Conservation (phyloP, 2,329 filamentous ascomycete genomes). For the Cercospora citrullina region DNA sequence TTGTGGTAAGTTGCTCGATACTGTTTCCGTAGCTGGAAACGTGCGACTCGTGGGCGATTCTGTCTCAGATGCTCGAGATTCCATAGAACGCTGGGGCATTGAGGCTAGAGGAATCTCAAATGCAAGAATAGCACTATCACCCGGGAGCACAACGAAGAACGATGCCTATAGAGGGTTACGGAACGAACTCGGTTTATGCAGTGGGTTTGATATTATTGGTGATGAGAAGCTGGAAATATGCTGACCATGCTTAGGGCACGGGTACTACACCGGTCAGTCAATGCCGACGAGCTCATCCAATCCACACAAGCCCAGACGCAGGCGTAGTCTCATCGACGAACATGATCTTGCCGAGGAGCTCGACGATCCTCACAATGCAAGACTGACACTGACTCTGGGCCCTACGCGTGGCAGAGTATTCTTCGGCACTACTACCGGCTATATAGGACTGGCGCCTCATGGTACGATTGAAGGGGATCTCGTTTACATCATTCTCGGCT, state of each 20-base stretch:
- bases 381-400: constrained; percentile 33
- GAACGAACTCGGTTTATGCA: constrained; percentile 20
- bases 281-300: neutral
- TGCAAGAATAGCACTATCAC: constrained; percentile 30
- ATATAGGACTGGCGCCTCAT: constrained; percentile 32
- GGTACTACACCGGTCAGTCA: constrained; percentile 17
- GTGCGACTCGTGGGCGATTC: neutral
- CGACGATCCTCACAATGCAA: constrained; percentile 27
- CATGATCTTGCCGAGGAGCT: constrained; percentile 18
- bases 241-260: constrained; percentile 17
- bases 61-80: neutral
- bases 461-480: constrained; percentile 34
- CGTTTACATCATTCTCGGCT: constrained; percentile 33
- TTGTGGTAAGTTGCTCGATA: constrained; percentile 35
- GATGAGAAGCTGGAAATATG: neutral
- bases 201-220: neutral
- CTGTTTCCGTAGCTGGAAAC: constrained; percentile 27
- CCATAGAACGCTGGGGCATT: constrained; percentile 27
- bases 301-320: constrained; percentile 9
- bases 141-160: constrained; percentile 30
- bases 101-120: constrained; percentile 31
- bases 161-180: constrained; percentile 34
- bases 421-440: constrained; percentile 32
- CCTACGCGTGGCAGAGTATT: constrained; percentile 35
- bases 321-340: constrained; percentile 33